Evolutionary conservation across 2,329 filamentous ascomycete genomes (phyloP), one percentile per base, ranked within the genome.

Genomic region (Exophiala viscosa): DNA sequence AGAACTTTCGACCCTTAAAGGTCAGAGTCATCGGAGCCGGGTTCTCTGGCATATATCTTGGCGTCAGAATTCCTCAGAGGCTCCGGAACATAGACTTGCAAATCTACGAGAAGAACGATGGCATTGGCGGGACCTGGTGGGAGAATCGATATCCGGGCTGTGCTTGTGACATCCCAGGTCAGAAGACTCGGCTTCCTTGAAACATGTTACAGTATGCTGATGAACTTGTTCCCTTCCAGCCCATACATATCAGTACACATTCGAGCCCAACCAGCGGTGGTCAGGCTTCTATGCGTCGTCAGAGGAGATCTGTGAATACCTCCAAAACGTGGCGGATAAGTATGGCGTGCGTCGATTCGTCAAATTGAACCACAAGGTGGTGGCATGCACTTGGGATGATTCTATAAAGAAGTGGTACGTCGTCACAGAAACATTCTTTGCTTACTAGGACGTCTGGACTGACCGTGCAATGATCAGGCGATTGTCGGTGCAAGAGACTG

Each of bases 361-460:
- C 31, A 73, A 79, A 0, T 83, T 84, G 68, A 81, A 80, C 60
- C 78, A 76, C 0, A 67, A 69, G 0, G 79, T 82, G 1, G 70
- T 78, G 18, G 70, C 74, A 40, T 76, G 79, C 5, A 69, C 66
- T 1, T 84, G 80, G 81, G 73, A 82, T 50, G 78, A 81, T 3
- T 60, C 51, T 10, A 15, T 41, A 20, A 38, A 15, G 13, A 47
- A 50, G 32, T 77, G 14, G 50, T 36, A 40, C 10, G 45, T 56
- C 13, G 15, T 35, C 28, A 11, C 8, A 20, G 15, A 18, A 39
- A 18, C 23, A 14, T 53, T 33, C 18, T 40, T 13, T 14, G 5
- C n/a, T n/a, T n/a, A n/a, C n/a, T n/a, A n/a, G n/a, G n/a, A n/a
- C n/a, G n/a, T n/a, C n/a, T n/a, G n/a, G n/a, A n/a, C n/a, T n/a